Evolutionary conservation across 176 grass and related monocot species (phyloP).

Genomic region (Carex pumila): DNA sequence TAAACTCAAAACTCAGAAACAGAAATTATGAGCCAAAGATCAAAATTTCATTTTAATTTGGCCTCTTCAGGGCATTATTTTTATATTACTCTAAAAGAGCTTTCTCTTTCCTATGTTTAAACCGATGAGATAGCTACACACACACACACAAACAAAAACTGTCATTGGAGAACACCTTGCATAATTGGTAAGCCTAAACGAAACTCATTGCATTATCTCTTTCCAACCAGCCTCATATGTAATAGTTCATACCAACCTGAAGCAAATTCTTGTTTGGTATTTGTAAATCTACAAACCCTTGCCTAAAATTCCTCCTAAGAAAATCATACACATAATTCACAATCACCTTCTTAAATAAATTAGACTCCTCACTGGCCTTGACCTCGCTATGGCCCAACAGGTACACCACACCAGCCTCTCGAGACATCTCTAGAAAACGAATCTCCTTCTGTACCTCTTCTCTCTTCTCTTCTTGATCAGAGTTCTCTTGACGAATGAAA

Average conservation of each 20-base stretch:
- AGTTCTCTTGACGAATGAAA: conserved; percentile 45
- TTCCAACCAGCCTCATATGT: conserved; percentile 19
- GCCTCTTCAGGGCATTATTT: neutral
- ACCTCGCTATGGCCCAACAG: conserved; percentile 31
- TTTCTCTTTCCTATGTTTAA: neutral
- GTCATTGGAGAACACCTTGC: neutral
- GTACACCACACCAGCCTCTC: conserved; percentile 25
- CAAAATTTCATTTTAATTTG: neutral
- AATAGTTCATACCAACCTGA: conserved; percentile 38
- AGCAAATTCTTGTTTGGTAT: conserved; percentile 45
- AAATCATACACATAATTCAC: conserved; percentile 42
- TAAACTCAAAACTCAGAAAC: neutral
- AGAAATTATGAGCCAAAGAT: neutral
- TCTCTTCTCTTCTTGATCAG: neutral
- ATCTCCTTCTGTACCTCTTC: conserved; percentile 28
- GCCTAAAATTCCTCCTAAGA: conserved; percentile 38
- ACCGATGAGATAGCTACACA: neutral
- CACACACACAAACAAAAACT: neutral
- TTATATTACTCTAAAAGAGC: neutral
- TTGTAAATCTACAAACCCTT: conserved; percentile 39
- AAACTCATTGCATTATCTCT: neutral
- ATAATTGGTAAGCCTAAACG: neutral
- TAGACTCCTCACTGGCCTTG: conserved; percentile 30
- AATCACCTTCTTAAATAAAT: conserved; percentile 30
- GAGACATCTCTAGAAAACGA: conserved; percentile 27